Percentiles rank a stretch among this genome's conserved stretches.
phyloP scores from a whole-genome alignment of 495 filamentous ascomycete genomes.

The Entonaema liquescens region DNA sequence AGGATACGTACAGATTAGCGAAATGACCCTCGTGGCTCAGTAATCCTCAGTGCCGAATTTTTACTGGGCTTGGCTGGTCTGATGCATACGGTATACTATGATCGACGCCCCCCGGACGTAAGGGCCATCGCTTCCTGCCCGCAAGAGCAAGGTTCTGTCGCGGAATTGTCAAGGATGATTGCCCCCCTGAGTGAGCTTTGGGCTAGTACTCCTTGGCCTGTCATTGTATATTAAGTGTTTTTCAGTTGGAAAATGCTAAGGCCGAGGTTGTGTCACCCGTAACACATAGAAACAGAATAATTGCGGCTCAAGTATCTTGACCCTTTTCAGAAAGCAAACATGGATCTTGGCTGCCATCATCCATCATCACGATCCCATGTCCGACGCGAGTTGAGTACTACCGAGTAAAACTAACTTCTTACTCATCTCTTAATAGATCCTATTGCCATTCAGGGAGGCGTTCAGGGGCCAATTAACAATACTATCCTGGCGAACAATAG shows the following conservation, averaged over 20 bases:
- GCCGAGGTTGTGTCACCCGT: background rate
- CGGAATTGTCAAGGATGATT: slow-evolving; percentile 23
- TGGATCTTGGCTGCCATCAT: slow-evolving; percentile 10
- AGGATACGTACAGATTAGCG: slow-evolving; percentile 42
- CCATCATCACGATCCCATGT: slow-evolving; percentile 1
- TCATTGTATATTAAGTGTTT: slow-evolving; percentile 15
- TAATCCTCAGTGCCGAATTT: slow-evolving; percentile 38
- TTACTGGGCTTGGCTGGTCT: slow-evolving; percentile 16
- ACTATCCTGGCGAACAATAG: slow-evolving; percentile 8
- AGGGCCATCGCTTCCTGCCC: slow-evolving; percentile 36
- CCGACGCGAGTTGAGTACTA: slow-evolving; percentile 13
- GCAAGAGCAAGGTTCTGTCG: slow-evolving; percentile 29
- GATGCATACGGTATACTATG: slow-evolving; percentile 23
- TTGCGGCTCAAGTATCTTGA: slow-evolving; percentile 30
- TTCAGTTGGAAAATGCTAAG: slow-evolving; percentile 1
- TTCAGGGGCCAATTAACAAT: slow-evolving; percentile 12
- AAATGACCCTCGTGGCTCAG: slow-evolving; percentile 42
- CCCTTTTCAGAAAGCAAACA: slow-evolving; percentile 20
- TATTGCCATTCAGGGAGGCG: slow-evolving; percentile 2
- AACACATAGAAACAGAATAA: slow-evolving; percentile 6
- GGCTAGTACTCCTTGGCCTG: slow-evolving; percentile 17
- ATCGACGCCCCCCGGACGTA: slow-evolving; percentile 39
- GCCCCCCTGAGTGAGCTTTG: slow-evolving; percentile 7
- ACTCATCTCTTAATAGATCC: slow-evolving; percentile 6
- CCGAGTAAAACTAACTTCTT: slow-evolving; percentile 15